Evolutionary conservation across 2,329 filamentous ascomycete genomes (phyloP), one percentile per base, ranked within the genome.

Genomic region (Aspergillus ustus): DNA sequence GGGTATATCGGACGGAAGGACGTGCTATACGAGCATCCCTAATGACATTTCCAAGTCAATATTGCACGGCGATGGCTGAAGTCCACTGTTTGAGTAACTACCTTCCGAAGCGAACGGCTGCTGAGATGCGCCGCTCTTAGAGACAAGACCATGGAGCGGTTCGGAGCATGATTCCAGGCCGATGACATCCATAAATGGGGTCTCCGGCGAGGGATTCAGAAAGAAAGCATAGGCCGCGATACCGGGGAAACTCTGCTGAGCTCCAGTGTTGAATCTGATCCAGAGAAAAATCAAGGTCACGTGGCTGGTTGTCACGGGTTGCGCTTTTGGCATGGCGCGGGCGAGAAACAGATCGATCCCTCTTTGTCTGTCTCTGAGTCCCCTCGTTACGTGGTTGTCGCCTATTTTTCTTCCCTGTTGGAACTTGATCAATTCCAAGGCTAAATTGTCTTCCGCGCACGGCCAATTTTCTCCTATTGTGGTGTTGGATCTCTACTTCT

Each of bases 101-200:
- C 72, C 71, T 72, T 73, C 40, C 60, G 65, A 64, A 67, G 68
- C 53, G 56, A 58, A 68, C 63, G 62, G 60, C 63, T 67, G 65
- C 66, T 66, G 66, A 70, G 66, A 55, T 71, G 71, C 66, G 71
- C 68, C 66, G 72, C 67, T 72, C 71, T 76, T 66, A 75, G 66
- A 72, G 73, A 74, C 63, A 68, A 66, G 66, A 72, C 69, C 71
- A 74, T 71, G 71, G 70, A 74, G 72, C 72, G 72, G 70, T 71
- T 70, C 65, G 72, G 70, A 63, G 68, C 74, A 77, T 77, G 70
- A 72, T 72, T 76, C 64, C 73, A 70, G 68, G 70, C 75, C 65
- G 72, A 76, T 78, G 76, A 78, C 76, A 78, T 78, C 76, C 76
- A 78, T 78, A 71, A 77, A 77, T 63, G 67, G 68, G 60, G 67